phyloP scores from a whole-genome alignment of 257 asterid genomes.

The Solanum ossicruentum region DNA sequence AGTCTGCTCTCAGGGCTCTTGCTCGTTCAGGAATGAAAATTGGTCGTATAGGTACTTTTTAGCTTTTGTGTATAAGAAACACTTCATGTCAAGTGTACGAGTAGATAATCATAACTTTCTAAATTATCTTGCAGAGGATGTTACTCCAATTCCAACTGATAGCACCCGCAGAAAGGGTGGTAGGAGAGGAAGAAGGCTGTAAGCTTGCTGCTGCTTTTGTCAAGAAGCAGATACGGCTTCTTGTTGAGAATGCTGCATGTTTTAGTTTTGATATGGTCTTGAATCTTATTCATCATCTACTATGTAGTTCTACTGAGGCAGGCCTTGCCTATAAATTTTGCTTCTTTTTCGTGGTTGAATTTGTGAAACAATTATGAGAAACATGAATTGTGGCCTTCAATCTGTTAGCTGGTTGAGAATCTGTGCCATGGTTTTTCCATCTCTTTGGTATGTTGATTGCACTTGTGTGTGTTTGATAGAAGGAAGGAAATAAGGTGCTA shows the following conservation, averaged over 20 bases:
- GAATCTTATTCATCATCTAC: neutral
- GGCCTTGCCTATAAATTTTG: neutral
- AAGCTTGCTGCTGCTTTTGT: neutral
- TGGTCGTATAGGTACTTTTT: neutral
- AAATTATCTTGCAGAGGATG: neutral
- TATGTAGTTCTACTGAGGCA: neutral
- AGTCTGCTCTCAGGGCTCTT: slow-evolving; percentile 1
- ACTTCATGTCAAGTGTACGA: neutral
- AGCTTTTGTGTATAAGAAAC: neutral
- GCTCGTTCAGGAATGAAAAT: slow-evolving; percentile 1
- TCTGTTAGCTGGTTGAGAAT: neutral
- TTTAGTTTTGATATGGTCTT: neutral
- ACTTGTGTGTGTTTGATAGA: neutral
- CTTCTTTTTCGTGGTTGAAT: neutral
- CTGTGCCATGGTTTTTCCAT: neutral
- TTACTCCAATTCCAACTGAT: neutral
- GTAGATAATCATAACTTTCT: neutral
- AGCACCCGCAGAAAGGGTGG: slow-evolving; percentile 2
- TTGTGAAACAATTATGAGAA: neutral
- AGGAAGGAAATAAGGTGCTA: neutral
- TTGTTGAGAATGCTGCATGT: neutral
- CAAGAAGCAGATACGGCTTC: neutral
- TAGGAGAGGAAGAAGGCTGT: neutral
- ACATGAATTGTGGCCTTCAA: neutral
- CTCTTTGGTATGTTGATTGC: neutral